These are phyloP conservation scores for Komagataella mondaviorum DNA, from an alignment of 805 yeast species.

Conservation along the genomic window DNA sequence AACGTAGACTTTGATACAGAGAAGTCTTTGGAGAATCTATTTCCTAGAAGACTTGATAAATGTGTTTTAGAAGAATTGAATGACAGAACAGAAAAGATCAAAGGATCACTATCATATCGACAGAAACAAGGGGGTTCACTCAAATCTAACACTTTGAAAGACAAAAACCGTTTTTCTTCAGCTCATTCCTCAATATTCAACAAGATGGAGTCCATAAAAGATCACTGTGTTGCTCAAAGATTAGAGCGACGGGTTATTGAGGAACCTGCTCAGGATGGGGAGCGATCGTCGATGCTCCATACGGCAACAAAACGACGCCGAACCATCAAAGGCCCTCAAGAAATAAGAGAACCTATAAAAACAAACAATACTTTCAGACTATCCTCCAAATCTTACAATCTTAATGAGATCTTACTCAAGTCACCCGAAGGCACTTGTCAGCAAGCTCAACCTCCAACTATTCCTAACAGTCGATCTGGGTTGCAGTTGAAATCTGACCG, in stretches of 20 bases:
- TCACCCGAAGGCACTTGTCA: not conserved
- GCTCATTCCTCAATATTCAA: slow-evolving; percentile 31
- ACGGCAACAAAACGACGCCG: not conserved
- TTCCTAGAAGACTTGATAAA: slow-evolving; percentile 30
- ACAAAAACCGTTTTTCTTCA: slow-evolving; percentile 25
- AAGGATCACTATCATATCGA: slow-evolving; percentile 3
- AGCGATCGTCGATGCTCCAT: not conserved
- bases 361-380: not conserved
- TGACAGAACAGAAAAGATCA: slow-evolving; percentile 24
- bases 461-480: not conserved
- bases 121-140: not conserved
- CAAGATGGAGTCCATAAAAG: slow-evolving; percentile 34
- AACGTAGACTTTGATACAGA: not conserved
- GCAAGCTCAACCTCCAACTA: no score
- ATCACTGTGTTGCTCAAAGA: slow-evolving; percentile 30
- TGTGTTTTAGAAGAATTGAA: slow-evolving; percentile 32
- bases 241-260: not conserved
- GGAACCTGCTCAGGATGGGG: not conserved
- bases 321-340: not conserved
- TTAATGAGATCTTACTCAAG: not conserved
- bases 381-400: not conserved
- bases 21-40: slow-evolving; percentile 18
- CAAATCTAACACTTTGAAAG: slow-evolving; percentile 8
- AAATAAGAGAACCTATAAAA: not conserved
- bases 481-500: not conserved